Percentiles rank a stretch among this genome's conserved stretches.
phyloP scores from a whole-genome alignment of 2,329 filamentous ascomycete species.

The Diplodia scrobiculata region DNA sequence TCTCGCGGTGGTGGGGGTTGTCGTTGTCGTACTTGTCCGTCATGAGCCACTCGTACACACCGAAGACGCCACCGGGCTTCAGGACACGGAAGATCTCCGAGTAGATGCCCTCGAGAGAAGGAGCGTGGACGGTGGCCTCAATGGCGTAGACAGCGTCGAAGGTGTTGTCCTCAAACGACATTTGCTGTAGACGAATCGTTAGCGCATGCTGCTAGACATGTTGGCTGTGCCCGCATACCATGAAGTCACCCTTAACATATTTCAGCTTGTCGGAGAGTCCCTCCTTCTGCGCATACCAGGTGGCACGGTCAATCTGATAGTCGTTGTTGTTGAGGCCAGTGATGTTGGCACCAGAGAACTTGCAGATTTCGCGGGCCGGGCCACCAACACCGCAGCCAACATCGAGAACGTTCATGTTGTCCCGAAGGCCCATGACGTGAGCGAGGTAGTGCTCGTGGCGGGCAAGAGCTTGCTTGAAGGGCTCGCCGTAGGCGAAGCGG shows the following conservation, averaged over 20 bases:
- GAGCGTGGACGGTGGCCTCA: slow-evolving; percentile 94
- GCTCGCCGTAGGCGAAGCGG: slow-evolving; percentile 83
- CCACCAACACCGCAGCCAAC: slow-evolving; percentile 97
- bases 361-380: slow-evolving; percentile 91
- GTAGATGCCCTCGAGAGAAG: slow-evolving; percentile 87
- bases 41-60: slow-evolving; percentile 99
- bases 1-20: slow-evolving; percentile 81
- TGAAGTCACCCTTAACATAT: slow-evolving; percentile 96
- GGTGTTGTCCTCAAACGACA: slow-evolving; percentile 86
- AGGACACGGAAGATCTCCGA: slow-evolving; percentile 91
- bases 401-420: slow-evolving; percentile 87
- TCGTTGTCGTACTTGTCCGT: slow-evolving; percentile 91
- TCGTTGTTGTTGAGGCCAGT: slow-evolving; percentile 98
- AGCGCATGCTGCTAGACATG: slow-evolving; percentile 27
- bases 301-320: slow-evolving; percentile 97
- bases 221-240: slow-evolving; percentile 55
- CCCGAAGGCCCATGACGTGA: slow-evolving; percentile 79
- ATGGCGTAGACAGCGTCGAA: slow-evolving; percentile 98
- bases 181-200: slow-evolving; percentile 62
- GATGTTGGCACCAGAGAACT: slow-evolving; percentile 87
- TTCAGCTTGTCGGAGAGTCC: slow-evolving; percentile 75
- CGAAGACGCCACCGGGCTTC: slow-evolving; percentile 93
- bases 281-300: slow-evolving; percentile 78
- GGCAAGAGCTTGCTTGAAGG: slow-evolving; percentile 87
- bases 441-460: slow-evolving; percentile 98